Evolutionary conservation across 192 early-diverging fungal species (phyloP).

Genomic region (Backusella sp.): DNA sequence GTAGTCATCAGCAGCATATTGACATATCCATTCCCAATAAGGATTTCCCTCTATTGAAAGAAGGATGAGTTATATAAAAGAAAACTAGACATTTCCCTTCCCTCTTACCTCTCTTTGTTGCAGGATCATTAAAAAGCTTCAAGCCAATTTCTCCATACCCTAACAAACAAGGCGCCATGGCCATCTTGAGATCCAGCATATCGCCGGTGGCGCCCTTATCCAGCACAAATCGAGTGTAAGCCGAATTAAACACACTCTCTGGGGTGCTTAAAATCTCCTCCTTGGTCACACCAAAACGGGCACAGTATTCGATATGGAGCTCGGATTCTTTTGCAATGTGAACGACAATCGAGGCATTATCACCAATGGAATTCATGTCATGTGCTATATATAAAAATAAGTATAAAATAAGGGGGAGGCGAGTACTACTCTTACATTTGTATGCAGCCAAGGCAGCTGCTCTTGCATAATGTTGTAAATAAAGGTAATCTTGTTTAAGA

Average conservation of each 20-base stretch:
- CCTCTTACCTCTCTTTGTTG: slow-evolving; percentile 55
- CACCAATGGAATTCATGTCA: slow-evolving; percentile 54
- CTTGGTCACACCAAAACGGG: slow-evolving; percentile 67
- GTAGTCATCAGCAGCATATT: slow-evolving; percentile 66
- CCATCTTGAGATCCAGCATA: slow-evolving; percentile 71
- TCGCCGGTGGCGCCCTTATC: slow-evolving; percentile 74
- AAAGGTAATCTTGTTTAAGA: slow-evolving; percentile 84
- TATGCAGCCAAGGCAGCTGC: slow-evolving; percentile 73
- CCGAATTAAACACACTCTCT: slow-evolving; percentile 75
- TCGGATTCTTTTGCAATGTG: slow-evolving; percentile 66
- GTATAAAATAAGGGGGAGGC: not conserved
- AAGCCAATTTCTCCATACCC: slow-evolving; percentile 82
- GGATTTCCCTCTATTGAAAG: slow-evolving; percentile 61
- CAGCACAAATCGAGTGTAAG: slow-evolving; percentile 83
- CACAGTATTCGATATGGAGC: slow-evolving; percentile 73
- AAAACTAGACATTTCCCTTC: too few relatives aligned
- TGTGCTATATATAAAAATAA: slow-evolving; percentile 19
- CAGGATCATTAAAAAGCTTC: slow-evolving; percentile 60
- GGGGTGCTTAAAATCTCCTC: slow-evolving; percentile 64
- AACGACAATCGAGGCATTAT: slow-evolving; percentile 60
- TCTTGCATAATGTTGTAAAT: slow-evolving; percentile 76
- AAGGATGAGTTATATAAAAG: not conserved
- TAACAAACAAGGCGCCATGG: slow-evolving; percentile 81
- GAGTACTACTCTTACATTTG: slow-evolving; percentile 47
- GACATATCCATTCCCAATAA: slow-evolving; percentile 81